Conservation (phyloP, 78 protist species). For the Bigelowiella natans region DNA sequence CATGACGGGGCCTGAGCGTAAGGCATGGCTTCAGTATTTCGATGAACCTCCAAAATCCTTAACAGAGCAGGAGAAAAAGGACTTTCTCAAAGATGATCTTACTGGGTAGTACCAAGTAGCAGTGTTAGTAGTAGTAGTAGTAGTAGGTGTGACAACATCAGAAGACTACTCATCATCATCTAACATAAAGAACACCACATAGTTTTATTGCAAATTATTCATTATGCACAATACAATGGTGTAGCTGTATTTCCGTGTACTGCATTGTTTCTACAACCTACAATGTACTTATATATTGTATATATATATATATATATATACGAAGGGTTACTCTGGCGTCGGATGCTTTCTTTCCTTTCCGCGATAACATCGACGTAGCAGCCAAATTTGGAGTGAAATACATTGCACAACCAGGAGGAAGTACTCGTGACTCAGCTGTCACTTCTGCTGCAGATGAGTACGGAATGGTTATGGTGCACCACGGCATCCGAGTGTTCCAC, state of each 20-base stretch:
- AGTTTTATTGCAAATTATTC: too few relatives aligned
- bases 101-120: too few relatives aligned
- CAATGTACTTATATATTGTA: not conserved
- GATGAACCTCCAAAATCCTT: not conserved
- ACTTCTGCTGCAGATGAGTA: not conserved
- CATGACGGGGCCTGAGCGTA: not conserved
- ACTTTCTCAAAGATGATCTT: not conserved
- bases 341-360: constrained; percentile 3
- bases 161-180: not conserved
- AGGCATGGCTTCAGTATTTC: not conserved
- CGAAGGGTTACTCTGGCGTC: not conserved
- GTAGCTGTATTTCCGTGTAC: not conserved
- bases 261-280: not conserved
- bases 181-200: too few relatives aligned
- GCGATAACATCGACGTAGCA: not conserved
- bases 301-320: not conserved
- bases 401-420: constrained; percentile 1
- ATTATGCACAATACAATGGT: not conserved
- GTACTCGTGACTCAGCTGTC: not conserved
- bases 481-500: not conserved
- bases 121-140: too few relatives aligned
- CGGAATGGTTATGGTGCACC: not conserved
- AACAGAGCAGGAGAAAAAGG: not conserved
- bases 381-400: not conserved
- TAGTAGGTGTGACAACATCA: too few relatives aligned